Base-by-base conservation (phyloP, 1,284 basidiomycete genomes). In the Apiotrichum akiyoshidainum region DNA sequence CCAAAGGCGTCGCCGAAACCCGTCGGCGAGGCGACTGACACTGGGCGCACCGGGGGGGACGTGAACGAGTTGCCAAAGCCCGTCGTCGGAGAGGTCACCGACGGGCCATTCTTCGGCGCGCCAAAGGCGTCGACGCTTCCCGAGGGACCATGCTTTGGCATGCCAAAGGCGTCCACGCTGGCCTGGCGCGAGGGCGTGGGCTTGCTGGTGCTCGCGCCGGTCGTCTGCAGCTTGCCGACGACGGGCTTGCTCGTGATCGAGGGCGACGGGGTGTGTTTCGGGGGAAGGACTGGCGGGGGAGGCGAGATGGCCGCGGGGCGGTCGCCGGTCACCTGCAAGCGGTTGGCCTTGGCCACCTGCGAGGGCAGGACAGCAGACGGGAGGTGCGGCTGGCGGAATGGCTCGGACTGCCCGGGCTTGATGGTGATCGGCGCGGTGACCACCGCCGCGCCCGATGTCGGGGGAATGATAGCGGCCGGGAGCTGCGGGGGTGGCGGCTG, bases 21-120 rank as follows among this genome's bases (percentile, higher is more conserved):
- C 5, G 62, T 39, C 39, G 54, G 14, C 7, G 54, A 37, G n/a
- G 51, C 45, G 31, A 42, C 45, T 31, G 51, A 46, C 13, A 17
- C 22, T 9, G 48, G 22, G 35, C 33, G 53, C 48, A 51, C 39
- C 37, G 59, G 39, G 10, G 56, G 48, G 0, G 57, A 53, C 2
- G 54, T 61, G 40, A 74, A 74, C 11, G 71, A 65, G 52, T 72
- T 69, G 17, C 67, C 67, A 61, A 74, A 73, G 0, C 71, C 70
- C 12, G 49, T 47, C 11, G 50, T 33, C 9, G 57, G 52, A 1
- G 59, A 21, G 4, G 53, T 12, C 2, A 40, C 22, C 26, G 48
- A 19, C 2, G 16, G 42, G 0, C 61, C 40, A 33, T 48, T 50
- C 13, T 61, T 57, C 2, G 73, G 69, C 62, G 69, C 59, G 1